Percentiles rank a stretch among this genome's conserved stretches.
Evolutionary conservation across 2,329 filamentous ascomycete species (phyloP).

Genomic region (Colletotrichum paranaense): DNA sequence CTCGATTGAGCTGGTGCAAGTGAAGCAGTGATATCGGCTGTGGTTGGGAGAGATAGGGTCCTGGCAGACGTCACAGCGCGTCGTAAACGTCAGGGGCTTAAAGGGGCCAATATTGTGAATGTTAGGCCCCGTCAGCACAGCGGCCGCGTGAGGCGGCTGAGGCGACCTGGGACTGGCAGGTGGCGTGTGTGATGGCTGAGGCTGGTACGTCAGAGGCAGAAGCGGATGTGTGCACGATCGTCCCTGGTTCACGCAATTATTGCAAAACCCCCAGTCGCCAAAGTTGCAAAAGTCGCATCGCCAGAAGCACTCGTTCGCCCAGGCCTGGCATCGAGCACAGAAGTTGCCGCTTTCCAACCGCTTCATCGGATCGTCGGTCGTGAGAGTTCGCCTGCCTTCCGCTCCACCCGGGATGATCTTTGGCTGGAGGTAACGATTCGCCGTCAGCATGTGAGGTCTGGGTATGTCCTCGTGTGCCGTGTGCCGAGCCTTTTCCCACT

Average conservation of each 20-base stretch:
- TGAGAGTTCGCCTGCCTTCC: constrained; percentile 68
- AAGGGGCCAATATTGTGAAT: constrained; percentile 65
- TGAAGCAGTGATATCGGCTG: constrained; percentile 82
- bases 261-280: constrained; percentile 95
- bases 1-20: constrained; percentile 68
- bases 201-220: constrained; percentile 77
- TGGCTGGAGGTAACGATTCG: constrained; percentile 67
- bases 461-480: constrained; percentile 53
- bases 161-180: constrained; percentile 55
- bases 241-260: constrained; percentile 85
- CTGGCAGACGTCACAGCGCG: constrained; percentile 82
- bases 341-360: constrained; percentile 85
- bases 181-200: constrained; percentile 47
- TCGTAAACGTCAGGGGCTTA: constrained; percentile 77
- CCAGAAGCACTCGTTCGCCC: constrained; percentile 90
- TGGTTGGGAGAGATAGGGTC: constrained; percentile 76
- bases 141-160: constrained; percentile 57
- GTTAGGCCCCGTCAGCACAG: constrained; percentile 59
- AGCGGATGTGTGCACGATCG: constrained; percentile 84
- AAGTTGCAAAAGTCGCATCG: constrained; percentile 88
- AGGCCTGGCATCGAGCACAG: constrained; percentile 79
- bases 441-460: constrained; percentile 68
- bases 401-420: constrained; percentile 61
- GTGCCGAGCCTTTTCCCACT: constrained; percentile 68
- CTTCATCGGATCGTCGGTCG: constrained; percentile 73